phyloP scores from a whole-genome alignment of 139 green algal species.

The Chlorella sp. region DNA sequence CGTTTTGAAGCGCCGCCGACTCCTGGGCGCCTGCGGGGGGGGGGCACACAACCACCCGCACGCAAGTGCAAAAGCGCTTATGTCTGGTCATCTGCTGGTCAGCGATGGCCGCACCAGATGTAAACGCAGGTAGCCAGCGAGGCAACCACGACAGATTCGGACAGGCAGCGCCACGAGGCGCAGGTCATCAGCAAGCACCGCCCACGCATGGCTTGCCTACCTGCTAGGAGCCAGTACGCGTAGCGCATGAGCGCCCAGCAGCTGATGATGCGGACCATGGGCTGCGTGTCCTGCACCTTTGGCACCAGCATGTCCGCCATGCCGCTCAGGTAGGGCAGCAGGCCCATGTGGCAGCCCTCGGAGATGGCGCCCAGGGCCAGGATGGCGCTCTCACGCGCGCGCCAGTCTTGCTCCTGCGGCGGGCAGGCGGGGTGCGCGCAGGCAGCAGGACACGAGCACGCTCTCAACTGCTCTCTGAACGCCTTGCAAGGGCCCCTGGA shows the following conservation, averaged over 20 bases:
- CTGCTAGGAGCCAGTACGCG: constrained; percentile 61
- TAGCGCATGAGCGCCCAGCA: constrained; percentile 91
- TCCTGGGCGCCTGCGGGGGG: too few species aligned
- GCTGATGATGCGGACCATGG: constrained; percentile 83
- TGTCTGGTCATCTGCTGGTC: too few species aligned
- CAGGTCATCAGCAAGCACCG: too few species aligned
- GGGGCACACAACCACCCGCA: too few species aligned
- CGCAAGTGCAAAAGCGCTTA: too few species aligned
- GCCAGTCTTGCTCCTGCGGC: constrained; percentile 54
- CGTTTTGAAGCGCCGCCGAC: too few species aligned
- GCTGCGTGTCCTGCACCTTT: constrained; percentile 61
- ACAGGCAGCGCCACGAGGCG: too few species aligned
- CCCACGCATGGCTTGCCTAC: constrained; percentile 6
- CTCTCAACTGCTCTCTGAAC: too few species aligned
- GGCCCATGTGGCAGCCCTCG: constrained; percentile 78
- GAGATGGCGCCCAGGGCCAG: constrained; percentile 85
- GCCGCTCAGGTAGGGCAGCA: constrained; percentile 62
- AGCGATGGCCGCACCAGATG: too few species aligned
- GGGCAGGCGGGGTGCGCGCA: background rate
- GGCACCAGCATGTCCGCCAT: constrained; percentile 80
- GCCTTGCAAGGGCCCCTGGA: too few species aligned
- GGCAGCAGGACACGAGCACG: constrained; percentile 6
- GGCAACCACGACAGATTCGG: too few species aligned
- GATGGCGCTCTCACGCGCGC: constrained; percentile 75
- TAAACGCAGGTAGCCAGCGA: too few species aligned